Base-by-base conservation (phyloP, 139 green algal species). In the Ulvella scutata region DNA sequence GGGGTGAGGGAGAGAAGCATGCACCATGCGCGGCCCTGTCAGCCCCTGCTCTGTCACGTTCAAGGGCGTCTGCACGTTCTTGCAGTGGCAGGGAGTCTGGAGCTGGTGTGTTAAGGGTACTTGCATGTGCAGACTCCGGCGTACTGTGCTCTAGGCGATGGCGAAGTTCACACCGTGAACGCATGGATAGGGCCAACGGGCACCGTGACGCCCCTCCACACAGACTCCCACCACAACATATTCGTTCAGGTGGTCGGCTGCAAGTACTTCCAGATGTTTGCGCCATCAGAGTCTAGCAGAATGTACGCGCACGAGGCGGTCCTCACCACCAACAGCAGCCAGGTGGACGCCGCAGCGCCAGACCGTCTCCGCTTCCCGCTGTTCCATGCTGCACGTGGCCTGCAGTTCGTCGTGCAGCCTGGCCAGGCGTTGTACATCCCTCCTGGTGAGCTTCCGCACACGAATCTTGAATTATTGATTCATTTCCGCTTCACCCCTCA, bases 191-290 rank as follows among this genome's bases (percentile, higher is more conserved):
- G 93, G 1, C 92, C 93, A 3, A 74, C 85, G 2, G 91, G 86
- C 26, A 97, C 93, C 29, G 85, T 94, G 29, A 96, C 91, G 2
- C 93, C 92, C 0, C 75, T 96, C 76, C 93, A 98, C 82, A 84
- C 85, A 9, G 93, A 98, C 82, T 90, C 92, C 0, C 79, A 91
- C 72, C 85, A 96, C 74, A 98, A 98, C 85, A 80, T 98, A 38
- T 84, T 98, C 36, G 86, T 84, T 6, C 85, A 92, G 81, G 90
- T 92, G 38, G 89, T 96, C 7, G 93, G 93, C 3, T 61, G 72
- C 75, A 98, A 98, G 87, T 98, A 98, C 78, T 83, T 98, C 17
- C 86, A 93, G 4, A 78, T 98, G 43, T 98, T 97, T 81, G 4
- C 74, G 3, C 88, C 90, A 0, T 23, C 38, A 1, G 33, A 80